These are phyloP conservation scores for Pneumocystis canis DNA, from an alignment of 1,139 yeast species.

Conservation along the genomic window DNA sequence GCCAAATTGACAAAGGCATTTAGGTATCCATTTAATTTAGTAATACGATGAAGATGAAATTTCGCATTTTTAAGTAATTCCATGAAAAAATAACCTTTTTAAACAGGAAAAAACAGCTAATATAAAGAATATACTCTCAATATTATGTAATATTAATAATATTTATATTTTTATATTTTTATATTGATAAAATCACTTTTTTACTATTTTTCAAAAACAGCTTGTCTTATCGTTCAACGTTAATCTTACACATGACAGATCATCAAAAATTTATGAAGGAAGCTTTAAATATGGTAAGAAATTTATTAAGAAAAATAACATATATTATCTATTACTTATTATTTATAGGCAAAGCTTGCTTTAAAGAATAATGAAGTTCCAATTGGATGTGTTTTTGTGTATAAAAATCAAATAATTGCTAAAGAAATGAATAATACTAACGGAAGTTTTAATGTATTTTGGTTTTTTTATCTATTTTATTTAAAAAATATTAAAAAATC, in stretches of 20 bases:
- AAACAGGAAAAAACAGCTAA: constrained; percentile 8
- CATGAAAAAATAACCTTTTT: constrained; percentile 27
- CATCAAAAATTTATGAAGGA: constrained; percentile 32
- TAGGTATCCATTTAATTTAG: constrained; percentile 19
- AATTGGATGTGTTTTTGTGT: constrained; percentile 54
- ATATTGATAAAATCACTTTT: not conserved
- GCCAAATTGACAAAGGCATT: constrained; percentile 25
- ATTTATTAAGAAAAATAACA: not conserved
- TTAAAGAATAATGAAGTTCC: constrained; percentile 51
- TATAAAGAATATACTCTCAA: constrained; percentile 5
- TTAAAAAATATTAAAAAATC: not conserved
- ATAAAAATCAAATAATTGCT: constrained; percentile 43
- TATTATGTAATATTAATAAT: no score
- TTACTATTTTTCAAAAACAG: constrained; percentile 6
- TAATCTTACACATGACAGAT: constrained; percentile 7
- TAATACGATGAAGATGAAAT: constrained; percentile 19
- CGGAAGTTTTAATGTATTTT: constrained; percentile 41
- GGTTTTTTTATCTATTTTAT: not conserved
- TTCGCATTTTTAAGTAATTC: constrained; percentile 16
- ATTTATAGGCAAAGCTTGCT: constrained; percentile 38
- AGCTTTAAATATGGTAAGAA: constrained; percentile 30
- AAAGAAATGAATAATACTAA: constrained; percentile 86
- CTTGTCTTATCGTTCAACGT: not conserved
- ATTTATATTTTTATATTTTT: no score
- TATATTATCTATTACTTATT: not conserved